These are phyloP conservation scores for Acidomyces sp. DNA, from an alignment of 495 filamentous ascomycete species.

Conservation along the genomic window DNA sequence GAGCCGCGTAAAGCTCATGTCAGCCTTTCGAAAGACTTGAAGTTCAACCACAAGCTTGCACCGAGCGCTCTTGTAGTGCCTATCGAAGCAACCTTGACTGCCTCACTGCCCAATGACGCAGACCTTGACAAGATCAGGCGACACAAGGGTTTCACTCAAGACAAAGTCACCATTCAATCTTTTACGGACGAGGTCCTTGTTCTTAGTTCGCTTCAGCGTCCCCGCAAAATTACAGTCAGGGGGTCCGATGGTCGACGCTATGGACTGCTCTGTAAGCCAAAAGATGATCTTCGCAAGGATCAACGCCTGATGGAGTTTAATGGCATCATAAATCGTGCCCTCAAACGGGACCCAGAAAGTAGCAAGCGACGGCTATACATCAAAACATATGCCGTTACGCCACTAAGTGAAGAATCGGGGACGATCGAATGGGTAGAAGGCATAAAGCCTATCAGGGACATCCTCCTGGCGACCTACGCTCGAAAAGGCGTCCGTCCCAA, in stretches of 20 bases:
- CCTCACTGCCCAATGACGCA: constrained; percentile 63
- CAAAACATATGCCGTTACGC: constrained; percentile 91
- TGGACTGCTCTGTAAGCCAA: constrained; percentile 87
- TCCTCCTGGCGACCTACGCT: constrained; percentile 64
- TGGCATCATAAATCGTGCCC: constrained; percentile 84
- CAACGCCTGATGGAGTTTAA: constrained; percentile 99
- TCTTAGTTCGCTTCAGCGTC: constrained; percentile 82
- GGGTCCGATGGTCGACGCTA: constrained; percentile 83
- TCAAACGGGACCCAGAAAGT: constrained; percentile 81
- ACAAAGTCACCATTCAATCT: constrained; percentile 46
- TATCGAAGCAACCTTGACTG: constrained; percentile 69
- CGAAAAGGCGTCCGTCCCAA: constrained; percentile 46
- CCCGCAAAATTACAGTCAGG: constrained; percentile 74
- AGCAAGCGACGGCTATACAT: constrained; percentile 80
- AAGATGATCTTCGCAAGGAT: constrained; percentile 93
- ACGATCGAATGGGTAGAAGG: constrained; percentile 99
- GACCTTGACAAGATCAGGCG: constrained; percentile 51
- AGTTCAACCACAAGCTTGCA: constrained; percentile 70
- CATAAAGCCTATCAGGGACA: constrained; percentile 83
- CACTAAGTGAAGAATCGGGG: constrained; percentile 93
- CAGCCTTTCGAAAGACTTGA: constrained; percentile 58
- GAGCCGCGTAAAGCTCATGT: constrained; percentile 57
- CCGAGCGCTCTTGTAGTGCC: constrained; percentile 80
- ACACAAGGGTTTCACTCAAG: constrained; percentile 71
- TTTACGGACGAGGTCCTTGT: constrained; percentile 79